phyloP scores from a whole-genome alignment of 2,329 filamentous ascomycete genomes.

The Microcyclospora pomicola region DNA sequence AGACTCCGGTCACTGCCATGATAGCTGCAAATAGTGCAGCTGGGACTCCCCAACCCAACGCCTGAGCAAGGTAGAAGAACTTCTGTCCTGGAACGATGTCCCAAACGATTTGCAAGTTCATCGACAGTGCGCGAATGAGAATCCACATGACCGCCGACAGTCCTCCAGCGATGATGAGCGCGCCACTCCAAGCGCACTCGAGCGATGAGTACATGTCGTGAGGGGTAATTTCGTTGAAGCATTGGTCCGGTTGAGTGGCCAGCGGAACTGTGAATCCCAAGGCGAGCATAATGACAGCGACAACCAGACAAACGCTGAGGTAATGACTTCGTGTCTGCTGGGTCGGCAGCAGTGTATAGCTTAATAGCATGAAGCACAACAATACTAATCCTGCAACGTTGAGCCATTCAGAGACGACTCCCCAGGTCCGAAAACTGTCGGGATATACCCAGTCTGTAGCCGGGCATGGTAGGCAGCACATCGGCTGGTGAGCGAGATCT shows the following conservation, averaged over 20 bases:
- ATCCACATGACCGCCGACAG: slow-evolving; percentile 79
- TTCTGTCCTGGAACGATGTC: slow-evolving; percentile 74
- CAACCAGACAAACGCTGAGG: slow-evolving; percentile 71
- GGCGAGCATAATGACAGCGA: slow-evolving; percentile 69
- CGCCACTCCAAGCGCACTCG: slow-evolving; percentile 77
- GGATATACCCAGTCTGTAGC: slow-evolving; percentile 62
- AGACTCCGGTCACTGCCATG: slow-evolving; percentile 77
- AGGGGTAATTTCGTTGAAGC: slow-evolving; percentile 80
- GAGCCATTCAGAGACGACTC: slow-evolving; percentile 63
- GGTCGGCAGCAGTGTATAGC: slow-evolving; percentile 66
- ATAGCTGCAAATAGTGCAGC: slow-evolving; percentile 60
- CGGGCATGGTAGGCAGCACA: slow-evolving; percentile 85
- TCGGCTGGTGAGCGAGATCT: slow-evolving; percentile 32
- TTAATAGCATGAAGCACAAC: slow-evolving; percentile 62
- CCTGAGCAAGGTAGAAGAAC: slow-evolving; percentile 79
- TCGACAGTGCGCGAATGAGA: slow-evolving; percentile 75
- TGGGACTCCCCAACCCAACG: slow-evolving; percentile 72
- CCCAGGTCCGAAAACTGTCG: slow-evolving; percentile 43
- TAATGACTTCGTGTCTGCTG: slow-evolving; percentile 90
- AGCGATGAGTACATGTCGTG: slow-evolving; percentile 75
- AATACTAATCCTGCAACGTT: slow-evolving; percentile 60
- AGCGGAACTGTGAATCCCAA: slow-evolving; percentile 85
- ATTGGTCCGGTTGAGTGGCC: slow-evolving; percentile 63
- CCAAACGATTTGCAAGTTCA: slow-evolving; percentile 98
- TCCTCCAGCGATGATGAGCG: slow-evolving; percentile 74